phyloP scores from a whole-genome alignment of 2,329 filamentous ascomycete genomes.

The Fusarium sp. region DNA sequence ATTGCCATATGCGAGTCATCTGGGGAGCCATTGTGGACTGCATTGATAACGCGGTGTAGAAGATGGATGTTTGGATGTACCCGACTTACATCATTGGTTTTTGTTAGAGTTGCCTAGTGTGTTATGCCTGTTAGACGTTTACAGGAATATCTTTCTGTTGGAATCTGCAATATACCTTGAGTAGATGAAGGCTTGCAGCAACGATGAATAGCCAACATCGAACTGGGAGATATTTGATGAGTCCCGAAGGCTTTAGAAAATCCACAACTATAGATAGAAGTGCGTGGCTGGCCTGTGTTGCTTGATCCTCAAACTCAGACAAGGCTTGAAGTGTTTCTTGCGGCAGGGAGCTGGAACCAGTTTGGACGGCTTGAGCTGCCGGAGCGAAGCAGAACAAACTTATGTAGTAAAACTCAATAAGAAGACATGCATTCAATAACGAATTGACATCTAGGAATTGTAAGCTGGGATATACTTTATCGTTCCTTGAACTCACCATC shows the following conservation, averaged over 20 bases:
- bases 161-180: background rate
- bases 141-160: rapidly evolving
- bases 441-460: background rate
- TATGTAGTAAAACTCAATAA: background rate
- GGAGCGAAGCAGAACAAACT: background rate
- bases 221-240: background rate
- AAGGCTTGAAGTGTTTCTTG: background rate
- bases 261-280: background rate
- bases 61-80: background rate
- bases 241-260: background rate
- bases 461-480: rapidly evolving
- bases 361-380: background rate
- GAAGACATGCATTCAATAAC: background rate
- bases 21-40: background rate
- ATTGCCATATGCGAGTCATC: background rate
- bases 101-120: background rate
- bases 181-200: background rate
- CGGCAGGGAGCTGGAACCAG: rapidly evolving
- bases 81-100: background rate
- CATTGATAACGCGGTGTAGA: background rate
- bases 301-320: background rate
- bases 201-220: background rate
- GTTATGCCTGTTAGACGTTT: background rate
- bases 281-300: background rate
- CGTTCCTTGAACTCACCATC: background rate